These are phyloP conservation scores for Tolypocladium tundrense DNA, from an alignment of 2,329 filamentous ascomycete species.

Conservation along the genomic window DNA sequence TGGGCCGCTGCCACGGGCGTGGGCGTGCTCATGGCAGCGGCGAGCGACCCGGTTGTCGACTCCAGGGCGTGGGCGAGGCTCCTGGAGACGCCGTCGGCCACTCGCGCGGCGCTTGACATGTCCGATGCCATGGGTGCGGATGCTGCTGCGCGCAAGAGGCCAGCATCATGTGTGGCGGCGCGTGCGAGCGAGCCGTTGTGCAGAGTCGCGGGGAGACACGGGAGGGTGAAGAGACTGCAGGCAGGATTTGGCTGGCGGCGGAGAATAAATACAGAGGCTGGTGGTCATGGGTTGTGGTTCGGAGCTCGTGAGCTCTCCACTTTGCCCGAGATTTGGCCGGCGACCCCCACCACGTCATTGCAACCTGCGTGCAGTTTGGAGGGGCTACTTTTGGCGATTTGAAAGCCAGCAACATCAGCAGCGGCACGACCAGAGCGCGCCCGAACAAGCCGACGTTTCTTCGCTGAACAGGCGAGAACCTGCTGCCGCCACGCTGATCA, in stretches of 20 bases:
- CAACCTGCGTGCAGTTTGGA: background rate
- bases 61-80: conserved; percentile 21
- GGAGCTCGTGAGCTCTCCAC: conserved; percentile 2
- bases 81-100: conserved; percentile 21
- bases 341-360: background rate
- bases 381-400: background rate
- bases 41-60: conserved; percentile 18
- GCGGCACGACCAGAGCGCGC: background rate
- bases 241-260: background rate
- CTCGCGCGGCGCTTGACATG: conserved; percentile 24
- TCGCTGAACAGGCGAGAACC: background rate
- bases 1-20: conserved; percentile 24
- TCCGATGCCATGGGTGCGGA: conserved; percentile 30
- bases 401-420: background rate
- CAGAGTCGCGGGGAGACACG: background rate
- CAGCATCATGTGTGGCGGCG: conserved; percentile 25
- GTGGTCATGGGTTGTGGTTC: conserved; percentile 4
- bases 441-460: background rate
- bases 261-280: background rate
- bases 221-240: background rate
- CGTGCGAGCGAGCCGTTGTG: conserved; percentile 1
- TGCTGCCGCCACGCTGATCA: conserved; percentile 3
- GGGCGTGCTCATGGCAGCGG: conserved; percentile 27
- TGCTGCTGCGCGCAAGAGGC: conserved; percentile 17
- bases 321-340: conserved; percentile 4